Base-by-base conservation (phyloP, 306 rosid genomes). In the Casuarina glauca region DNA sequence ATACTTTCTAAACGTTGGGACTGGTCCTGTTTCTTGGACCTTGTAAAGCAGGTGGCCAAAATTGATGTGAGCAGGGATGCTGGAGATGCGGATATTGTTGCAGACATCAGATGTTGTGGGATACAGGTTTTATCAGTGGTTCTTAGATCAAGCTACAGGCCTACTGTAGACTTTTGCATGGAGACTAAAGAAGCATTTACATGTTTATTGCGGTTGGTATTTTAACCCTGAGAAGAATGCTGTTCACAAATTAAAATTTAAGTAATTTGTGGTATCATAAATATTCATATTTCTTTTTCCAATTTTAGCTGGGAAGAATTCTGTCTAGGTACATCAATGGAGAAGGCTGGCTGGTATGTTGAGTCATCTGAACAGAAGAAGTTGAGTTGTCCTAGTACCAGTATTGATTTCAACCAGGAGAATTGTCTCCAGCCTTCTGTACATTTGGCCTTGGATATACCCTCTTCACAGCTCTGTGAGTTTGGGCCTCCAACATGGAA, bases 231-330 rank as follows among this genome's bases (percentile, higher is more conserved):
- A 13, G 71, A 48, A 80, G 46, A 26, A 12, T 76, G 58, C 49
- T 60, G 42, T 54, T 69, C 76, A 61, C 52, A 57, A 82, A 61
- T 64, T 46, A 11, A 13, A 62, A 53, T 85, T 60, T 57, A 63
- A 76, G 50, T 61, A 51, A 39, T 48, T 17, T 73, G 13, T 6
- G 39, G 16, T 44, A 26, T 26, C 32, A 20, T n/a, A 51, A n/a
- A 67, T 70, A 13, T 84, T 72, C 76, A 73, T 78, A 49, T 76
- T 84, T 64, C 53, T 53, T 62, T 72, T 69, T 52, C 80, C 26
- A 70, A 82, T 70, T 87, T 77, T 84, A 94, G 98, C 46, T 94
- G 98, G 98, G 89, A 92, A 79, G 89, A 82, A 51, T 94, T 94
- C 80, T 87, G 92, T 81, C 86, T 81, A 86, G 98, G 90, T 76